These are phyloP conservation scores for Luffa acutangula DNA, from an alignment of 306 rosid genomes.

Conservation along the genomic window DNA sequence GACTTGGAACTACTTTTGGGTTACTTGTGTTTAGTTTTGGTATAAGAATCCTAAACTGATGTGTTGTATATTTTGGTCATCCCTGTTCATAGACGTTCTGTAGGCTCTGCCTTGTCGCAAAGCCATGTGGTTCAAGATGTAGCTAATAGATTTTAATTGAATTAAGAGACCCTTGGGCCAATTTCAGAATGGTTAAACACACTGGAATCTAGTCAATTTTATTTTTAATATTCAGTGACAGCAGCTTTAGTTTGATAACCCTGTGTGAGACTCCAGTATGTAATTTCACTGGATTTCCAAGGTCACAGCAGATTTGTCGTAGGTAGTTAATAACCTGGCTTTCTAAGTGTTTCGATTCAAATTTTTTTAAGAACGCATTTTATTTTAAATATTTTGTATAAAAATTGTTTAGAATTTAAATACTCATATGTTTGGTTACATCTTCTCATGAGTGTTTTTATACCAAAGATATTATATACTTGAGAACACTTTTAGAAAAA, in stretches of 20 bases:
- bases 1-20: not conserved
- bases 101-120: not conserved
- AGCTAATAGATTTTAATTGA: not conserved
- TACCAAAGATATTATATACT: no score
- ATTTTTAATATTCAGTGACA: not conserved
- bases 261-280: no score
- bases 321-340: no score
- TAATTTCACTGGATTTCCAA: no score
- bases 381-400: no score
- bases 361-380: no score
- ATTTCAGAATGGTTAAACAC: not conserved
- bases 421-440: no score
- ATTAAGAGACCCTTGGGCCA: not conserved
- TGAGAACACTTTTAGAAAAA: no score
- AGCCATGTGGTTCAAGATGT: not conserved
- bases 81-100: not conserved
- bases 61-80: not conserved
- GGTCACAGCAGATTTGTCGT: no score
- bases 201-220: not conserved
- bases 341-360: no score
- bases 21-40: not conserved
- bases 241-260: not conserved
- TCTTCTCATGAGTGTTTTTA: no score
- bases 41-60: not conserved
- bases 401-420: no score